A percentile compares a stretch with the other conserved stretches of the same genome.
Conservation (phyloP, 1,284 basidiomycete genomes). For the Paramarasmius palmivorus region DNA sequence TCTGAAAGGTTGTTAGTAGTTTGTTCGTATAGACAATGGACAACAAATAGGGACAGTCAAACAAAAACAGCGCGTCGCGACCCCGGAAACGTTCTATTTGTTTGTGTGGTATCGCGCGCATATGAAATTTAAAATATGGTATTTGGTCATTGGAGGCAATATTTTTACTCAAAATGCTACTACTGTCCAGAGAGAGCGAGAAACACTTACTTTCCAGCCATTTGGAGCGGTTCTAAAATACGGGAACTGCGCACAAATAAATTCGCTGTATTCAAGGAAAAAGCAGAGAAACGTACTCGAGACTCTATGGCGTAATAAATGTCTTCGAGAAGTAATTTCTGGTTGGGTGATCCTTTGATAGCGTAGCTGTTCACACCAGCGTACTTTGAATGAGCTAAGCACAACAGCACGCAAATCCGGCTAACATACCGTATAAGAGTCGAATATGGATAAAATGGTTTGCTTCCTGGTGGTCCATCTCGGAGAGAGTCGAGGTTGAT, state of each 20-base stretch:
- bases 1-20: slow-evolving; percentile 48
- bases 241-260: slow-evolving; percentile 59
- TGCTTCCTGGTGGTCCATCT: slow-evolving; percentile 80
- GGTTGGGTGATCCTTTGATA: slow-evolving; percentile 84
- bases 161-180: slow-evolving; percentile 1
- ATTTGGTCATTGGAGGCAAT: background rate
- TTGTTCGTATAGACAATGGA: slow-evolving; percentile 47
- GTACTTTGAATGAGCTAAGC: slow-evolving; percentile 2
- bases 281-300: slow-evolving; percentile 50
- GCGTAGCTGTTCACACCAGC: slow-evolving; percentile 78
- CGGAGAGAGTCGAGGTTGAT: slow-evolving; percentile 82
- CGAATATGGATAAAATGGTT: slow-evolving; percentile 85
- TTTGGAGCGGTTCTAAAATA: slow-evolving; percentile 81
- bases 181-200: background rate
- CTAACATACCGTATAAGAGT: slow-evolving; percentile 76
- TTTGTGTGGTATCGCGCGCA: slow-evolving; percentile 23
- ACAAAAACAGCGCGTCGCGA: slow-evolving; percentile 61
- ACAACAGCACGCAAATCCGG: background rate
- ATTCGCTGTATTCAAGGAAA: slow-evolving; percentile 9
- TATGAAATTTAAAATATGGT: slow-evolving; percentile 19
- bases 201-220: slow-evolving; percentile 76
- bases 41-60: slow-evolving; percentile 51
- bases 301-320: slow-evolving; percentile 88
- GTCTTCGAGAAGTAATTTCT: slow-evolving; percentile 79
- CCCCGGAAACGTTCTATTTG: background rate